These are phyloP conservation scores for Boletus rubropictus DNA, from an alignment of 768 basidiomycete genomes.

Conservation along the genomic window DNA sequence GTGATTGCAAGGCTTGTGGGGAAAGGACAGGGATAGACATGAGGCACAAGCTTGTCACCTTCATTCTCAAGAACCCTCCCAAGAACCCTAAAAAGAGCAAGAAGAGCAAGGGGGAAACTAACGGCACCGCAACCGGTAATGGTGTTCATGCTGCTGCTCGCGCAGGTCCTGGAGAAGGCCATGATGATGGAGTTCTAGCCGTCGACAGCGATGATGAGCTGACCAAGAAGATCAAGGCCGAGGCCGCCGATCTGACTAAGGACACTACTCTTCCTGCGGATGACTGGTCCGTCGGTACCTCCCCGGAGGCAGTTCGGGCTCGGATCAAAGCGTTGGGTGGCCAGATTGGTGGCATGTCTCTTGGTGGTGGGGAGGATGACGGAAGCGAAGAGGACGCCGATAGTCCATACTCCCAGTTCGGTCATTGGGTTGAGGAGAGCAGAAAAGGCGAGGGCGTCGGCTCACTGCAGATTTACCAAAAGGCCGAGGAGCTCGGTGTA, in stretches of 20 bases:
- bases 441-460: slow-evolving; percentile 34
- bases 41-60: slow-evolving; percentile 94
- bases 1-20: slow-evolving; percentile 99
- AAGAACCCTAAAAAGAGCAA: slow-evolving; percentile 80
- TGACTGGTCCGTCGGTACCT: slow-evolving; percentile 91
- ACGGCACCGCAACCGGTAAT: slow-evolving; percentile 45
- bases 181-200: slow-evolving; percentile 39
- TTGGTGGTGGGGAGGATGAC: slow-evolving; percentile 66
- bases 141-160: slow-evolving; percentile 36
- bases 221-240: slow-evolving; percentile 86
- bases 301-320: slow-evolving; percentile 79
- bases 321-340: slow-evolving; percentile 69
- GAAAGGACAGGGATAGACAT: slow-evolving; percentile 89
- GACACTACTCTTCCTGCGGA: slow-evolving; percentile 60
- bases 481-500: slow-evolving; percentile 85
- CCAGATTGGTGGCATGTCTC: slow-evolving; percentile 46
- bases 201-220: slow-evolving; percentile 84
- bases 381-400: slow-evolving; percentile 84
- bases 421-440: slow-evolving; percentile 79
- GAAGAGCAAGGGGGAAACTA: slow-evolving; percentile 48
- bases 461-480: slow-evolving; percentile 70
- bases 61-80: slow-evolving; percentile 96
- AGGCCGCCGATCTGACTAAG: slow-evolving; percentile 69
- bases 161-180: slow-evolving; percentile 36
- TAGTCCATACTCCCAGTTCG: slow-evolving; percentile 80